Percentiles rank a stretch among this genome's conserved stretches.
Conservation (phyloP, 176 grass and related monocot species). For the Raddia distichophylla region DNA sequence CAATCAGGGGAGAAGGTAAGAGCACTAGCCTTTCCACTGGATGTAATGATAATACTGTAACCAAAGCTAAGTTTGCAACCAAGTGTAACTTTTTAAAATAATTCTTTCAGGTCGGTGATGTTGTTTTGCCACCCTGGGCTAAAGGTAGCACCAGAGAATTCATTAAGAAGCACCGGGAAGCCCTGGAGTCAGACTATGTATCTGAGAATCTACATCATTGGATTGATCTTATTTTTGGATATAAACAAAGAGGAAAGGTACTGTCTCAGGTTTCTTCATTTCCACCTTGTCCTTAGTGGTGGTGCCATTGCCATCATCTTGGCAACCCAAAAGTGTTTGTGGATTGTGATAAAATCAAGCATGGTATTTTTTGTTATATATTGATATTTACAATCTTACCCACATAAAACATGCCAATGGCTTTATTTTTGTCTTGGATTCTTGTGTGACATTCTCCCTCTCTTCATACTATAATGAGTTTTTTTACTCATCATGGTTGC, state of each 20-base stretch:
- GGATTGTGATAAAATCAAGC: constrained; percentile 22
- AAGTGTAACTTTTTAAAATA: constrained; percentile 40
- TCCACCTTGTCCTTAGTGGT: constrained; percentile 16
- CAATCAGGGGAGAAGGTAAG: constrained; percentile 96
- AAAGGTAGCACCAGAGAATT: constrained; percentile 92
- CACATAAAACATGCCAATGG: neutral
- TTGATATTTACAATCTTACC: neutral
- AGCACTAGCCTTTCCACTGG: neutral
- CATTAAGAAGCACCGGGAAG: constrained; percentile 94
- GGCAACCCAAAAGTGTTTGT: constrained; percentile 20
- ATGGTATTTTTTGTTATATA: neutral
- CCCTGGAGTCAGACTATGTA: constrained; percentile 94
- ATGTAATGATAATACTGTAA: constrained; percentile 33
- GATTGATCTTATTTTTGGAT: constrained; percentile 99
- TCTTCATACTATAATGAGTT: neutral
- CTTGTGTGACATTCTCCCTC: neutral
- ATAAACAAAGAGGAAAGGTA: constrained; percentile 97
- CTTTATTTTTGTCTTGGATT: neutral
- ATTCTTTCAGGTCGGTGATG: constrained; percentile 80
- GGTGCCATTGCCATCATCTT: constrained; percentile 29
- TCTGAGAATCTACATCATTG: constrained; percentile 99
- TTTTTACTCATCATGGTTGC: neutral
- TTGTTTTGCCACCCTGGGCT: constrained; percentile 95
- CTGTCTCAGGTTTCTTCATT: constrained; percentile 39
- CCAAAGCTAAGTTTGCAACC: constrained; percentile 3